Percentiles rank a stretch among this genome's conserved stretches.
Evolutionary conservation across 345 rosid species (phyloP).

Genomic region (Gossypium mustelinum): DNA sequence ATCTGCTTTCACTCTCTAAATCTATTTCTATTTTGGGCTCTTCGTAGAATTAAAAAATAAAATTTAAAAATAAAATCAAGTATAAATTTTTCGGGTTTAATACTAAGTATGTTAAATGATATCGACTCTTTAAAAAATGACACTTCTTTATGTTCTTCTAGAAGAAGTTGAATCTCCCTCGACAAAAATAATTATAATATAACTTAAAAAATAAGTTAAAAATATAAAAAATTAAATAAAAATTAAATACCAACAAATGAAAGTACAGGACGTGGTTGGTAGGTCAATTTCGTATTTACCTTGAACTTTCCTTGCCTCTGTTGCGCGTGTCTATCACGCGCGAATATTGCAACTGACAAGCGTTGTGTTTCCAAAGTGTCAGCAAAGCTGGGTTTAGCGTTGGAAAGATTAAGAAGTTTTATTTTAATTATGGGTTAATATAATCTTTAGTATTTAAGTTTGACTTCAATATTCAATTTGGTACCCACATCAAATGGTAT

Average conservation of each 20-base stretch:
- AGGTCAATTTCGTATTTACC: background rate
- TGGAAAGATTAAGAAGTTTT: background rate
- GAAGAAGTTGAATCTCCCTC: no score
- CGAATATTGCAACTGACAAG: background rate
- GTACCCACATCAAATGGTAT: no score
- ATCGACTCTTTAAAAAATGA: fast-evolving
- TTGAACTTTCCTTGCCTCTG: background rate
- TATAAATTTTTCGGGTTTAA: fast-evolving
- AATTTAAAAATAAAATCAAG: no score
- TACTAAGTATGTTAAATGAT: fast-evolving
- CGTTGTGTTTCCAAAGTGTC: background rate
- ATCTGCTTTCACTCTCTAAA: fast-evolving
- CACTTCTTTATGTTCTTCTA: no score
- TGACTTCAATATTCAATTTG: no score
- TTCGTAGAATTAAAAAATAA: fast-evolving
- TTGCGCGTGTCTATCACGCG: slow-evolving; percentile 1
- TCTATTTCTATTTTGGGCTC: fast-evolving
- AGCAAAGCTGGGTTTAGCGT: background rate
- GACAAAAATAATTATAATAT: no score
- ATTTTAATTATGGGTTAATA: background rate
- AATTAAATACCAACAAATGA: background rate
- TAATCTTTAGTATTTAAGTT: no score
- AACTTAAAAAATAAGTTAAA: no score
- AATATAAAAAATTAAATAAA: no score
- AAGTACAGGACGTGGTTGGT: background rate